Evolutionary conservation across 192 early-diverging fungal genomes (phyloP).

Genomic region (Kickxella alabastrina): DNA sequence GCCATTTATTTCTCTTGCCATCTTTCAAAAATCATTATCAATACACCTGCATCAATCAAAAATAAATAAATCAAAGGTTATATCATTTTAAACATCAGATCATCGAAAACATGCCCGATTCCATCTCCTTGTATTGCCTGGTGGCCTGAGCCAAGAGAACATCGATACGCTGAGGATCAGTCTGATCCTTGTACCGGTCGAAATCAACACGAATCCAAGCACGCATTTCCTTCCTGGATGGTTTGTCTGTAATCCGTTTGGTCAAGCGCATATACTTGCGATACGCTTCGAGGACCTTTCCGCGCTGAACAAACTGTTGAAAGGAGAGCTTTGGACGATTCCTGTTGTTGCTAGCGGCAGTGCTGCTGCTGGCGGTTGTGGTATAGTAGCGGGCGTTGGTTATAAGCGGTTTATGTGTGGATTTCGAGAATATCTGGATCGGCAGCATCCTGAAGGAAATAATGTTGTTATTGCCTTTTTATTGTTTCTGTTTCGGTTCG

Average conservation of each 20-base stretch:
- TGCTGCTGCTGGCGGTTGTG: no score
- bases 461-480: no score
- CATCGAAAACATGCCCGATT: constrained; percentile 36
- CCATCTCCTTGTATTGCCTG: constrained; percentile 47
- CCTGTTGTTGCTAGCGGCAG: no score
- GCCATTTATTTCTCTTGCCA: background rate
- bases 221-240: constrained; percentile 25
- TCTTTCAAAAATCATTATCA: background rate
- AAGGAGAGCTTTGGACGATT: constrained; percentile 19
- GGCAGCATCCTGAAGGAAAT: no score
- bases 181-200: constrained; percentile 27
- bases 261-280: constrained; percentile 49
- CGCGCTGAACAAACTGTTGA: constrained; percentile 45
- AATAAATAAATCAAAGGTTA: background rate
- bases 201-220: constrained; percentile 43
- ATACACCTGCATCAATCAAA: background rate
- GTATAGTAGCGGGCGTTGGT: no score
- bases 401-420: no score
- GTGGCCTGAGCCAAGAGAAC: constrained; percentile 42
- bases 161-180: constrained; percentile 30
- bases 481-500: no score
- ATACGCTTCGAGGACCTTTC: constrained; percentile 42
- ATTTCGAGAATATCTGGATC: no score
- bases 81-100: constrained; percentile 1
- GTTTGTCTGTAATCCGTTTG: constrained; percentile 30